Conservation (phyloP, 2,329 filamentous ascomycete species). For the Penicillium sp. region DNA sequence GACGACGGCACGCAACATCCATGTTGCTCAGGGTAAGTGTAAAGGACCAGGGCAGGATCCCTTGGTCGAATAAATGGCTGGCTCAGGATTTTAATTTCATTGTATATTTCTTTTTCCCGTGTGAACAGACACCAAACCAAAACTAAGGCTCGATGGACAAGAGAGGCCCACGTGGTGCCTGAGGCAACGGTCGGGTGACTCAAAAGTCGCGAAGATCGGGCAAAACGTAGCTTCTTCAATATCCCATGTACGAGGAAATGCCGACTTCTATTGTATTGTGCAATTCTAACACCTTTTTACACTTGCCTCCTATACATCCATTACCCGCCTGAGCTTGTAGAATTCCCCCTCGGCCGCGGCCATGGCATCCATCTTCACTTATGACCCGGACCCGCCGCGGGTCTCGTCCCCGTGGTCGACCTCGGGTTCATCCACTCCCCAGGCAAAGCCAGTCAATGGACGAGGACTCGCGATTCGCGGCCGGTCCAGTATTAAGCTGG, state of each 20-base stretch:
- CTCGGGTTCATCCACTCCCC: constrained; percentile 48
- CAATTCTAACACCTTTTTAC: background rate
- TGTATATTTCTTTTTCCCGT: background rate
- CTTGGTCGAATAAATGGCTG: constrained; percentile 23
- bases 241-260: constrained; percentile 16
- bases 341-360: background rate
- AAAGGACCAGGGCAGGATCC: constrained; percentile 54
- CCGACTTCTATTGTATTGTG: constrained; percentile 7
- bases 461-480: constrained; percentile 26
- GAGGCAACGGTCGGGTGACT: constrained; percentile 20
- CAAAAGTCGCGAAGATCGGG: constrained; percentile 12
- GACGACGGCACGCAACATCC: constrained; percentile 83
- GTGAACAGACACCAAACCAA: background rate
- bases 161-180: constrained; percentile 17
- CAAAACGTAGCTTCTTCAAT: constrained; percentile 1
- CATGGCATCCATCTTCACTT: constrained; percentile 97
- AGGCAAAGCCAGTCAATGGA: constrained; percentile 27
- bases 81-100: background rate
- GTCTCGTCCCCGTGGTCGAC: constrained; percentile 88
- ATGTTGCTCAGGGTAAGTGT: constrained; percentile 85
- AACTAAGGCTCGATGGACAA: background rate
- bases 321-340: constrained; percentile 11
- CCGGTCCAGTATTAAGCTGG: constrained; percentile 37
- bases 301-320: constrained; percentile 10
- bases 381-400: constrained; percentile 79